phyloP scores from a whole-genome alignment of 768 basidiomycete species.

The Pleurotus tuoliensis region DNA sequence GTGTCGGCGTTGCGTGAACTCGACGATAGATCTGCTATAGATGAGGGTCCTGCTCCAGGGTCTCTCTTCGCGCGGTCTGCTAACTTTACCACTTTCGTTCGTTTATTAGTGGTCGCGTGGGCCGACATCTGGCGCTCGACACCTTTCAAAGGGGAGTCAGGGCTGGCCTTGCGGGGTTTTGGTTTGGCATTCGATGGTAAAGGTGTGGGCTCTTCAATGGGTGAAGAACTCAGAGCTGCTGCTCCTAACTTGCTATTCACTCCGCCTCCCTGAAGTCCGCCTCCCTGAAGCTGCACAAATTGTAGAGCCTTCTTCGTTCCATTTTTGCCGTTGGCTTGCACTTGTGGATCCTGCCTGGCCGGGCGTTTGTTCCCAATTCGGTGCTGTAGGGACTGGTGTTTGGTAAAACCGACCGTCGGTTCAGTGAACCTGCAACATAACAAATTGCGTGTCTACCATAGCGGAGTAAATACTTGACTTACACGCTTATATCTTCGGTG shows the following conservation, averaged over 20 bases:
- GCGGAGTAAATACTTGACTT: background rate
- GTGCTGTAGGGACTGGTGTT: background rate
- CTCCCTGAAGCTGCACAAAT: conserved; percentile 7
- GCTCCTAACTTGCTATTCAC: conserved; percentile 7
- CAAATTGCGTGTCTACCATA: background rate
- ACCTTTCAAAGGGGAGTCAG: too few relatives aligned
- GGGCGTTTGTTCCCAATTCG: background rate
- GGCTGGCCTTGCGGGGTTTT: background rate
- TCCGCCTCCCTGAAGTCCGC: conserved; percentile 6
- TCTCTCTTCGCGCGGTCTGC: conserved; percentile 2
- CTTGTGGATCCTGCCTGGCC: background rate
- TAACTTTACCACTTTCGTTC: conserved; percentile 6
- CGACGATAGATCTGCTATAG: conserved; percentile 16
- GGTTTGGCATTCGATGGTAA: background rate
- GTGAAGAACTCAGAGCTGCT: conserved; percentile 3
- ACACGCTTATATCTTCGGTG: conserved; percentile 5
- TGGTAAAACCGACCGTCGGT: background rate
- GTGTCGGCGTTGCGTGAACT: conserved; percentile 5
- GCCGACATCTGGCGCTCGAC: background rate
- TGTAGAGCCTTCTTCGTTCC: conserved; percentile 11
- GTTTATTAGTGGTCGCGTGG: conserved; percentile 1
- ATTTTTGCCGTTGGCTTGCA: background rate
- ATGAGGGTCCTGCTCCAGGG: conserved; percentile 20
- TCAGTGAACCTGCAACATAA: background rate
- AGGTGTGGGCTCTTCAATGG: conserved; percentile 9